Evolutionary conservation across 2,329 filamentous ascomycete genomes (phyloP), one percentile per base, ranked within the genome.

Genomic region (Neopestalotiopsis clavispora): DNA sequence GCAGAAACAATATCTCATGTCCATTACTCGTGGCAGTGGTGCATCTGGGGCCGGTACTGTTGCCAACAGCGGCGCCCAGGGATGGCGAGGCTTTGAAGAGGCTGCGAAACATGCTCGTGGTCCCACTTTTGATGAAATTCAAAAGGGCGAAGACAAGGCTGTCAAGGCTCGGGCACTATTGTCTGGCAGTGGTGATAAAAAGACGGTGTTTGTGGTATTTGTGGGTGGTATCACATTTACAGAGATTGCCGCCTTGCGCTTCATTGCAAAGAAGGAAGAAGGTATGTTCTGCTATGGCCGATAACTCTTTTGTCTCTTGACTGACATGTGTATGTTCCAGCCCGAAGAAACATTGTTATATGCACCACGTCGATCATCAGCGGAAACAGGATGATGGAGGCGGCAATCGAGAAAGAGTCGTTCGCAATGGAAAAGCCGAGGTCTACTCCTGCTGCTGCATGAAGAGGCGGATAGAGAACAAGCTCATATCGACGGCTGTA

Each of bases 151-250:
- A 76, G 95, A 98, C 77, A 97, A 96, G 79, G 94, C 95, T 1
- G 90, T 95, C 40, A 95, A 95, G 75, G 95, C 95, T 17, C 87
- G 94, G 68, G 91, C 94, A 70, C 88, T 97, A 32, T 84, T 99
- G 52, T 93, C 94, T 61, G 94, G 94, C 0, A 90, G 85, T 63
- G 88, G 88, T 17, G 89, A 89, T 65, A 91, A 90, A 78, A 97
- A 97, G 84, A 95, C 93, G 0, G 92, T 97, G 0, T 93, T 98
- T 76, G 91, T 99, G n/a, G 97, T 98, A 74, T 98, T 98, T 81
- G 84, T 99, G 20, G 96, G 96, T n/a, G 97, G 96, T 1, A 93
- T 99, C 67, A 98, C 94, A 0, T 97, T 97, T 77, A 95, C 96
- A 0, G 96, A 99, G 81, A 95, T 99, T 78, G 94, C 97, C 56